Conservation (phyloP, 108 stramenopile genomes). For the Mediolabrus comicus region DNA sequence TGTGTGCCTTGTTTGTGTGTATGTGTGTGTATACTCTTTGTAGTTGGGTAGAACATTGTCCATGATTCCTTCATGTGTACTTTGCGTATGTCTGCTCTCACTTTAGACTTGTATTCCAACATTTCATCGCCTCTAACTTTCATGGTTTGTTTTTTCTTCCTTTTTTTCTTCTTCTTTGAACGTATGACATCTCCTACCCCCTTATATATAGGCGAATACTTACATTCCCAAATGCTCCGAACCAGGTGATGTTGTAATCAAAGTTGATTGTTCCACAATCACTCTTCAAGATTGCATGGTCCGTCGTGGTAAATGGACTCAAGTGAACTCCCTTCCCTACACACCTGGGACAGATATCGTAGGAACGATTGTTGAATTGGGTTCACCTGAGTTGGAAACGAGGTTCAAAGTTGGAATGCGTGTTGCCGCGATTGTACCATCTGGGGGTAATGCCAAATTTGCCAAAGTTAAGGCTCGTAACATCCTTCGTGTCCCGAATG, state of each 20-base stretch:
- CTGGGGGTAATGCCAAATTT: constrained; percentile 72
- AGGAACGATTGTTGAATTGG: constrained; percentile 49
- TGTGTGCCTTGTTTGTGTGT: not conserved
- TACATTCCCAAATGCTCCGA: not conserved
- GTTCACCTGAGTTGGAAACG: constrained; percentile 17
- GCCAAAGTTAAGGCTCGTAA: constrained; percentile 37
- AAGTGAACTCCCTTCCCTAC: constrained; percentile 47
- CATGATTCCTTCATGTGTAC: too few relatives aligned
- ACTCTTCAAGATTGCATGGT: constrained; percentile 66
- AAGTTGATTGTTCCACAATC: constrained; percentile 50
- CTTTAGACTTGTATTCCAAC: too few relatives aligned
- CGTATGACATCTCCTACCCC: too few relatives aligned
- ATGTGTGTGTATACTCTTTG: too few relatives aligned
- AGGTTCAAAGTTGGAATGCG: constrained; percentile 49
- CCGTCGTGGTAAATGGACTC: constrained; percentile 57
- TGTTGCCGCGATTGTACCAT: constrained; percentile 56
- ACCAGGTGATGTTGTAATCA: constrained; percentile 2
- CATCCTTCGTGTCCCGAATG: constrained; percentile 61
- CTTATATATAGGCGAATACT: not conserved
- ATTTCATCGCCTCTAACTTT: too few relatives aligned
- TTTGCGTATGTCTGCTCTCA: too few relatives aligned
- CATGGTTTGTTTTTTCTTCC: not conserved
- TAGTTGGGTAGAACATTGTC: too few relatives aligned
- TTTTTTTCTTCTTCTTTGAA: too few relatives aligned
- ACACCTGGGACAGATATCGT: constrained; percentile 71